Conservation (phyloP, 1,284 basidiomycete genomes). For the Sporisorium iseilematis-ciliati region DNA sequence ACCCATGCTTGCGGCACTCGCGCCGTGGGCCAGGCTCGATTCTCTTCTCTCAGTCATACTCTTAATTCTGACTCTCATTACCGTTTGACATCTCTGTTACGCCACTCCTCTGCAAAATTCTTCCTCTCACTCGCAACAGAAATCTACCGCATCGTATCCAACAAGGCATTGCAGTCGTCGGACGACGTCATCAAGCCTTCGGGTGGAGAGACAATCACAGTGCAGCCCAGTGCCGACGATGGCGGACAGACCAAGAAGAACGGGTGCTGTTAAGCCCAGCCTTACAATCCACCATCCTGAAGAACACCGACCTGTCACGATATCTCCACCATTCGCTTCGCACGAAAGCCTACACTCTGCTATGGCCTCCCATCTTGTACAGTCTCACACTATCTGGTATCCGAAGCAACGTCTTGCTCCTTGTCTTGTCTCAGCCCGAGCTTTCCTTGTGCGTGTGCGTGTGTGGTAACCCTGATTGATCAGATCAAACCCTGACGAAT, state of each 20-base stretch:
- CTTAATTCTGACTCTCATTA: constrained; percentile 8
- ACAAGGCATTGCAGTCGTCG: constrained; percentile 69
- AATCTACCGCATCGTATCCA: constrained; percentile 70
- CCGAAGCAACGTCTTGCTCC: constrained; percentile 2
- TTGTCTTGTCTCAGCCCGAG: not conserved
- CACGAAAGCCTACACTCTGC: constrained; percentile 11
- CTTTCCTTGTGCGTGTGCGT: not conserved
- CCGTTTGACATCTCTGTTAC: not conserved
- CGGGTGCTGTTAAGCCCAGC: constrained; percentile 65
- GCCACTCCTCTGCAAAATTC: not conserved
- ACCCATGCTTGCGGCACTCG: not conserved
- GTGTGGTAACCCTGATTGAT: not conserved
- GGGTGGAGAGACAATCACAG: constrained; percentile 69
- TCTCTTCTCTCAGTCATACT: not conserved
- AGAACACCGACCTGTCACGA: constrained; percentile 14
- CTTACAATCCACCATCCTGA: not conserved
- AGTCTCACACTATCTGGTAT: constrained; percentile 8
- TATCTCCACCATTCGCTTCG: not conserved
- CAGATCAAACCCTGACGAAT: not conserved
- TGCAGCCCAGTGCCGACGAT: constrained; percentile 68
- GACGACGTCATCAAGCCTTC: constrained; percentile 69
- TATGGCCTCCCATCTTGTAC: constrained; percentile 10
- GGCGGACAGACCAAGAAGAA: constrained; percentile 68
- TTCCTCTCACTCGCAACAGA: constrained; percentile 36
- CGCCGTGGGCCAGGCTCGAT: not conserved